Evolutionary conservation across 345 rosid species (phyloP).

Genomic region (Syzygium grande): DNA sequence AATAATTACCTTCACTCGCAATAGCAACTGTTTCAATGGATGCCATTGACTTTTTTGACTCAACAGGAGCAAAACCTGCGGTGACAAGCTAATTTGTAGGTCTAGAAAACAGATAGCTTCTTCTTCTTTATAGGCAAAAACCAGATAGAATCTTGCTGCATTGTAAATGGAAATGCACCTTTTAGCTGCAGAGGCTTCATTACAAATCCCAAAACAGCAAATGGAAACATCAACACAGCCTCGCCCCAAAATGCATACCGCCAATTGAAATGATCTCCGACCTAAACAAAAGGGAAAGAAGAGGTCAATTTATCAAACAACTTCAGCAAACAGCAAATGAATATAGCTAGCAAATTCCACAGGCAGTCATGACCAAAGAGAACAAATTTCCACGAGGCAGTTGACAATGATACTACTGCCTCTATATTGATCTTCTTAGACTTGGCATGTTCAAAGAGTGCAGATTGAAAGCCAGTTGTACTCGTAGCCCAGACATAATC

Average conservation of each 20-base stretch:
- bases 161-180: conserved; percentile 35
- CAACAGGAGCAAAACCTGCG: conserved; percentile 65
- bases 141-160: not conserved
- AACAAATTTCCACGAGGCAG: not conserved
- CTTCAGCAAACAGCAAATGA: not conserved
- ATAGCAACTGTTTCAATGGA: conserved; percentile 37
- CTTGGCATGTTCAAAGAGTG: not conserved
- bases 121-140: not conserved
- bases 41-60: conserved; percentile 37
- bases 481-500: not conserved
- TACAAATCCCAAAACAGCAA: conserved; percentile 59
- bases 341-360: not conserved
- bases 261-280: conserved; percentile 64
- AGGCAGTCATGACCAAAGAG: not conserved
- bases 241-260: conserved; percentile 84
- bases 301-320: not conserved
- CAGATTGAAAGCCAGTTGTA: not conserved
- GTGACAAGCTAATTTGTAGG: not conserved
- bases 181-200: conserved; percentile 83
- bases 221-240: conserved; percentile 78
- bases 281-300: conserved; percentile 24
- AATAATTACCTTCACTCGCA: conserved; percentile 30
- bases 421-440: not conserved
- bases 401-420: not conserved
- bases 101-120: not conserved